phyloP scores from a whole-genome alignment of 306 rosid genomes.

The Quercus aquifolioides region DNA sequence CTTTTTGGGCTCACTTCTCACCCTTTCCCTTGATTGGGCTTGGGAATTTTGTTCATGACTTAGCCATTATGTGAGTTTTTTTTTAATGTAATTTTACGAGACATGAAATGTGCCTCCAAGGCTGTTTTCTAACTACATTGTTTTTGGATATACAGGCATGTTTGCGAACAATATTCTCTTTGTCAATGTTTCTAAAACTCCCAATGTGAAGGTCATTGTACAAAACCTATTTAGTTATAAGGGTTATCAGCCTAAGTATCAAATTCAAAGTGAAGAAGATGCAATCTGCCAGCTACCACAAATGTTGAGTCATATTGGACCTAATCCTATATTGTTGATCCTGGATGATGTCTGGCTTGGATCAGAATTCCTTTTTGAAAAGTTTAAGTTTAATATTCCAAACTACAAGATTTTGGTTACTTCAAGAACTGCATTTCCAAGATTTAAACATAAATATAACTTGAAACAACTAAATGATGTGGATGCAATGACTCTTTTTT shows the following conservation, averaged over 20 bases:
- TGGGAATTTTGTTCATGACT: not conserved
- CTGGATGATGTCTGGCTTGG: conserved; percentile 55
- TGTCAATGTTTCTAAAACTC: conserved; percentile 31
- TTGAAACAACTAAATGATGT: conserved; percentile 32
- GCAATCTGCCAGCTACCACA: conserved; percentile 30
- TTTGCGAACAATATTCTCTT: conserved; percentile 45
- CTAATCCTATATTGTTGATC: conserved; percentile 39
- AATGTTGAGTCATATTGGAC: conserved; percentile 22
- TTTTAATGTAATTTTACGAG: not conserved
- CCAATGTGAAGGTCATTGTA: conserved; percentile 35
- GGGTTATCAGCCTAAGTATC: conserved; percentile 28
- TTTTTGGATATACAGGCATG: conserved; percentile 29
- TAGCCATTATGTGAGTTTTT: not conserved
- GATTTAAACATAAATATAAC: conserved; percentile 18
- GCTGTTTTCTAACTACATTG: not conserved
- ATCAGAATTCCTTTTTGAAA: conserved; percentile 44
- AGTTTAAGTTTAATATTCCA: conserved; percentile 29
- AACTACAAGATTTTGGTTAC: conserved; percentile 58
- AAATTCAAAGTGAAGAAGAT: conserved; percentile 28
- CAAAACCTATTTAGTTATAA: conserved; percentile 31
- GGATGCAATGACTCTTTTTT: conserved; percentile 46
- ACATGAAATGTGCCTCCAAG: not conserved
- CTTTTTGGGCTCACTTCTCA: not conserved
- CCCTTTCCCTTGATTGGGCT: not conserved
- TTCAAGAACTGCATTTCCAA: conserved; percentile 42